Conservation (phyloP, 2,329 filamentous ascomycete species). For the Cercospora berteroae region DNA sequence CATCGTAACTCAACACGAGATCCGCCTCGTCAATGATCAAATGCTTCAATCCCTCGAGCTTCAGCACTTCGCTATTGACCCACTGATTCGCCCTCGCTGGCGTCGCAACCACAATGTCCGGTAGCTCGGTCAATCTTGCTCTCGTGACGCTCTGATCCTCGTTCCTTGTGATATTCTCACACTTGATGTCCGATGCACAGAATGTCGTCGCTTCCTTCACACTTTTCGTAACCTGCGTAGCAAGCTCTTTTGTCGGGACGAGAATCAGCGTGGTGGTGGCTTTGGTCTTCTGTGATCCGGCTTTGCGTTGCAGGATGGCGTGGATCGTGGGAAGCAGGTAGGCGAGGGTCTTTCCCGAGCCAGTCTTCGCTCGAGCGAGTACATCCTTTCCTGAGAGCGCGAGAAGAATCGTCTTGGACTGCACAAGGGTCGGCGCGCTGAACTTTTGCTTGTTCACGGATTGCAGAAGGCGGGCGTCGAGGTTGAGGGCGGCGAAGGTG, state of each 20-base stretch:
- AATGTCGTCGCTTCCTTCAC: conserved; percentile 75
- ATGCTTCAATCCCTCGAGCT: conserved; percentile 68
- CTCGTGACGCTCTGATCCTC: conserved; percentile 85
- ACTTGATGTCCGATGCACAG: conserved; percentile 78
- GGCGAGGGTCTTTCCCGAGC: conserved; percentile 95
- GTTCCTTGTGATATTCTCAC: conserved; percentile 85
- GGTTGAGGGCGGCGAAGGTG: conserved; percentile 72
- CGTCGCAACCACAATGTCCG: conserved; percentile 88
- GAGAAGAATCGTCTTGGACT: conserved; percentile 81
- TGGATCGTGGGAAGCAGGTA: conserved; percentile 90
- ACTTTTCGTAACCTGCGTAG: conserved; percentile 81
- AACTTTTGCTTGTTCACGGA: conserved; percentile 82
- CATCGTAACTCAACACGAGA: conserved; percentile 88
- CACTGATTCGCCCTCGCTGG: conserved; percentile 80
- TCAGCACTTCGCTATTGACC: conserved; percentile 69
- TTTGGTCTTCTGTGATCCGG: conserved; percentile 49
- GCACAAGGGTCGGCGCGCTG: conserved; percentile 81
- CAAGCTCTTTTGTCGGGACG: conserved; percentile 90
- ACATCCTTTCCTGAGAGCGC: conserved; percentile 86
- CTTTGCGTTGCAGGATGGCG: conserved; percentile 74
- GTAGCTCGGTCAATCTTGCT: conserved; percentile 77
- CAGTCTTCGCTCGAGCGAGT: conserved; percentile 87
- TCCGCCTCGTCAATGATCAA: conserved; percentile 94
- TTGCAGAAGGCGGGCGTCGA: conserved; percentile 83
- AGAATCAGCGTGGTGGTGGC: conserved; percentile 76